Base-by-base conservation (phyloP, 2,329 filamentous ascomycete species). In the Aspergillus versicolor region DNA sequence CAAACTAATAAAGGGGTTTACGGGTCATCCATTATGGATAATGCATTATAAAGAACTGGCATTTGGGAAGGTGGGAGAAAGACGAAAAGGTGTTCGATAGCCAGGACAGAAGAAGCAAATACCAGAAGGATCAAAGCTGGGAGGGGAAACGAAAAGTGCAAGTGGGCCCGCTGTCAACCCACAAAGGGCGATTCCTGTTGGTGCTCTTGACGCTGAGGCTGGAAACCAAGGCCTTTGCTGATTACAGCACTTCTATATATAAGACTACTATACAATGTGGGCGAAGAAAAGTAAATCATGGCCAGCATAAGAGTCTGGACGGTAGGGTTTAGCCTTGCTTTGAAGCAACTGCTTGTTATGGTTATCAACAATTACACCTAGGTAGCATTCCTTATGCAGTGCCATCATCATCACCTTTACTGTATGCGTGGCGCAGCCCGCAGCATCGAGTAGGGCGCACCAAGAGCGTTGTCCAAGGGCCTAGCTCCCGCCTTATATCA, bases 131-230 rank as follows among this genome's bases (percentile, higher is more conserved):
- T 37, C 43, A 17, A 38, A 15, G 49, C 42, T 38, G 24, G 19
- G 27, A 53, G 45, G 27, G 45, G 38, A 38, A 54, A 37, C 15
- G 40, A 34, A 15, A 22, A 40, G 43, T 49, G 38, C 46, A 38
- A 22, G 38, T 45, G 45, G 45, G 45, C 44, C 45, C 40, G 37
- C 55, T 22, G 42, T 50, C 45, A 47, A 41, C 24, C 38, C 37
- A n/a, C 34, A 37, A 8, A 37, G 24, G 15, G 17, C 43, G 32
- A 34, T 48, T 30, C 32, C 32, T 47, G 40, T 54, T 54, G 43
- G 50, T 41, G 27, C 56, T 27, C 24, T 54, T 54, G 50, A 41
- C 56, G 50, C 56, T 42, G 50, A 47, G 54, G 48, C 54, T 56
- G 41, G 15, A 30, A n/a, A 47, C 32, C 24, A 38, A 27, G 17